Conservation (phyloP, 2,329 filamentous ascomycete species). For the Diaporthe vaccinii region DNA sequence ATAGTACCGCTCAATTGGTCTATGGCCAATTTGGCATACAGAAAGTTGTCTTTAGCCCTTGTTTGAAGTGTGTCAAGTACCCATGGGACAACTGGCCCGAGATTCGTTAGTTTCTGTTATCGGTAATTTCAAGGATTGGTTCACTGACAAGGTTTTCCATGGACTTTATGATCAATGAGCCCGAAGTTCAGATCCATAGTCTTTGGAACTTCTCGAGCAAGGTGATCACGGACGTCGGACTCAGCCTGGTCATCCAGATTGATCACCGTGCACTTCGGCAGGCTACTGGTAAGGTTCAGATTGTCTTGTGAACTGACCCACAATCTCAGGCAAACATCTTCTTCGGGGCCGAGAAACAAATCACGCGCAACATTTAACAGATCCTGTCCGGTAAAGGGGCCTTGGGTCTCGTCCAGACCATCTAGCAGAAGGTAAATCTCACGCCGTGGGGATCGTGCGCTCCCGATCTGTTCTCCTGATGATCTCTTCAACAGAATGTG, state of each 20-base stretch:
- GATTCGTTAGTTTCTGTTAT: neutral
- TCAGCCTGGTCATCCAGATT: neutral
- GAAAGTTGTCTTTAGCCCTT: neutral
- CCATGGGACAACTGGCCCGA: neutral
- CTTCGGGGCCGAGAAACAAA: neutral
- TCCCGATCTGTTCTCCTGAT: accelerated
- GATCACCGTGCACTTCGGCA: neutral
- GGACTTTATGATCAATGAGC: neutral
- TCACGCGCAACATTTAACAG: neutral
- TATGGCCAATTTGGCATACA: neutral
- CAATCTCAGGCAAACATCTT: neutral
- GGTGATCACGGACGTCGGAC: neutral
- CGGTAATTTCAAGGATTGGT: neutral
- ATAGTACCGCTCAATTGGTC: neutral
- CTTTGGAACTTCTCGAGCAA: neutral
- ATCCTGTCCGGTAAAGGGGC: neutral
- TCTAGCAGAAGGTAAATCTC: neutral
- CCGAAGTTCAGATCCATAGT: neutral
- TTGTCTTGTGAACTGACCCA: neutral
- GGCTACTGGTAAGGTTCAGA: neutral
- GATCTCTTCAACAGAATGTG: neutral
- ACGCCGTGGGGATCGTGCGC: neutral
- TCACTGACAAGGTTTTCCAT: neutral
- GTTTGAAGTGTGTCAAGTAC: neutral
- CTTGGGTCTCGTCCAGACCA: neutral